phyloP scores from a whole-genome alignment of 1,284 basidiomycete genomes.

The Anthracocystis walkeri region DNA sequence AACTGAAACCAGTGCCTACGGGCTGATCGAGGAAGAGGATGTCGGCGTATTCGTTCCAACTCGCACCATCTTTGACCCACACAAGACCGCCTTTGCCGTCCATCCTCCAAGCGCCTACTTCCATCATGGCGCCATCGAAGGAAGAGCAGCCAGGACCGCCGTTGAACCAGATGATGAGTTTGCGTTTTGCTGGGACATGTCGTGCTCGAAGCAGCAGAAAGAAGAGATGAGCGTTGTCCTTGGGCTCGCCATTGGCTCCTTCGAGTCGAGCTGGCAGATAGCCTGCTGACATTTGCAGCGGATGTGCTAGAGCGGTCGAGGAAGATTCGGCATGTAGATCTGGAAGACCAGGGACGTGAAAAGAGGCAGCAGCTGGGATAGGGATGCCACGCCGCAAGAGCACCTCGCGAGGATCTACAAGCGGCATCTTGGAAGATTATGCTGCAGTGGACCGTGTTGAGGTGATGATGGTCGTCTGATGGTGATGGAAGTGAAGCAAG shows the following conservation, averaged over 20 bases:
- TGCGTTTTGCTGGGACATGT: constrained; percentile 84
- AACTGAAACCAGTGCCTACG: constrained; percentile 93
- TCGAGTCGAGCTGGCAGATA: constrained; percentile 57
- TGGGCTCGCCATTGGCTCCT: constrained; percentile 21
- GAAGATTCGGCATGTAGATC: constrained; percentile 47
- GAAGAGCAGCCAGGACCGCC: constrained; percentile 96
- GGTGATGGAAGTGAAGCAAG: not conserved
- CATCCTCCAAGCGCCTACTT: constrained; percentile 85
- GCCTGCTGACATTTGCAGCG: constrained; percentile 60
- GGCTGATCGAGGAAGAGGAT: constrained; percentile 98
- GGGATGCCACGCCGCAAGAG: constrained; percentile 42
- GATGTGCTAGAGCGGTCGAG: constrained; percentile 34
- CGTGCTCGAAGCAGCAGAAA: constrained; percentile 92
- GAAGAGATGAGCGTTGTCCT: constrained; percentile 79
- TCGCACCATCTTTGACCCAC: constrained; percentile 78
- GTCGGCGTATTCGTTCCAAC: constrained; percentile 99
- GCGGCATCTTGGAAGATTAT: constrained; percentile 25
- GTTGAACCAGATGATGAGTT: constrained; percentile 96
- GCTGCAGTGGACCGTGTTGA: not conserved
- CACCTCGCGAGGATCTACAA: constrained; percentile 45
- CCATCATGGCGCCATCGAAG: constrained; percentile 98
- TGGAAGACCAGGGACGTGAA: constrained; percentile 48
- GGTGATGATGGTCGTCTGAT: not conserved
- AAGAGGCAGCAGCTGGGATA: constrained; percentile 44
- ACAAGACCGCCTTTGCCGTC: constrained; percentile 83